Evolutionary conservation across 257 asterid genomes (phyloP).

Genomic region (Eustoma russellianum): DNA sequence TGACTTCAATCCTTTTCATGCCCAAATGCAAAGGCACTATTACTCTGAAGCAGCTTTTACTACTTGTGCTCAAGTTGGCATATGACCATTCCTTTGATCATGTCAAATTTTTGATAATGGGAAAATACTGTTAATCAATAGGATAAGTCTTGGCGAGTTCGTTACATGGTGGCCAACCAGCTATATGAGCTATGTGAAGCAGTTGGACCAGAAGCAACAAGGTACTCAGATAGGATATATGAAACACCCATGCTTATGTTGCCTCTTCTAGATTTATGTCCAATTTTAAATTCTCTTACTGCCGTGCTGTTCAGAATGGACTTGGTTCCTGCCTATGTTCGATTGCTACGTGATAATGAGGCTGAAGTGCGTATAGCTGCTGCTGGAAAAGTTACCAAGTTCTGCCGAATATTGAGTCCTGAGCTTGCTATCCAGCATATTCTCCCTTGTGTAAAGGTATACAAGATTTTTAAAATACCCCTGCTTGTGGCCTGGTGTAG

Average conservation of each 20-base stretch:
- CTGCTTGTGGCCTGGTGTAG: not conserved
- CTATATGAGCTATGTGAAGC: conserved; percentile 37
- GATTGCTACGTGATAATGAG: conserved; percentile 37
- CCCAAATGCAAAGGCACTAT: not conserved
- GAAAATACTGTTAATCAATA: conserved; percentile 7
- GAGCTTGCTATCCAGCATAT: conserved; percentile 33
- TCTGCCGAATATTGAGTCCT: conserved; percentile 31
- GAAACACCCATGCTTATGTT: not conserved
- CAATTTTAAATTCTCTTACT: conserved; percentile 3
- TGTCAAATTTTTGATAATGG: not conserved
- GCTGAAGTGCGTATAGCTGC: conserved; percentile 45
- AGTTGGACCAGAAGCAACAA: conserved; percentile 39
- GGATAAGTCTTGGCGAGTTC: conserved; percentile 44
- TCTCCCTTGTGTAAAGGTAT: conserved; percentile 37
- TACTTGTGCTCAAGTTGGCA: not conserved
- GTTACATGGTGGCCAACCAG: conserved; percentile 40
- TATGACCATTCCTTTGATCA: not conserved
- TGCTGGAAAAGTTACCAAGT: conserved; percentile 38
- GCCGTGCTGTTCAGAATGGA: conserved; percentile 20
- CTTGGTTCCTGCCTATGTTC: conserved; percentile 39
- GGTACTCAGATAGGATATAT: conserved; percentile 11
- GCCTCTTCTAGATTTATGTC: not conserved
- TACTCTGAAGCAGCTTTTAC: not conserved
- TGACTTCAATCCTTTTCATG: not conserved
- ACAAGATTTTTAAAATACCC: conserved; percentile 1